Evolutionary conservation across 1,139 yeast genomes (phyloP), one percentile per base, ranked within the genome.

Genomic region (Lodderomyces pseudojiufengensis): DNA sequence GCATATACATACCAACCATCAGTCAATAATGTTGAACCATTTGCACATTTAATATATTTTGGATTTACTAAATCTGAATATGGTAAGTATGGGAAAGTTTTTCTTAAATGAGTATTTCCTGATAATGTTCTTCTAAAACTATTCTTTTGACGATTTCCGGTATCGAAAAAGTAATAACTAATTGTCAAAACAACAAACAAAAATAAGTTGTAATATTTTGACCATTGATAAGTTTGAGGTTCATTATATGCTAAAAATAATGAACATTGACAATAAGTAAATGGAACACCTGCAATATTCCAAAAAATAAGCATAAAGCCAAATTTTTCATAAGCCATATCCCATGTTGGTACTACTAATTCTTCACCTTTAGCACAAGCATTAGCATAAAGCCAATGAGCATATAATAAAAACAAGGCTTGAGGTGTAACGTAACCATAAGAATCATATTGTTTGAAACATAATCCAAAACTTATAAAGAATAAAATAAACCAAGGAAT

Each of bases 231-330:
- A 55, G 84, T 95, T 24, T 67, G 50, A 32, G 97, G 97, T 42
- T 85, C 76, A 61, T 85, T 95, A 65, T 79, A 80, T 47, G 80
- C 80, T 53, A 92, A 63, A 68, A 66, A 92, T 50, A 92, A 71
- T 9, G 95, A 85, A 61, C 95, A 84, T 59, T 88, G 96, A 63
- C 96, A 87, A 69, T 92, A 92, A 33, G 97, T 92, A 78, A 81
- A 92, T 36, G 98, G 98, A 28, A 92, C 98, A 51, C 98, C 98
- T 26, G 97, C 96, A 61, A 92, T 87, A 67, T 92, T 92, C 98
- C 98, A 92, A 73, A 92, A 92, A 50, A 90, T 79, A 49, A 92
- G 78, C 97, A 92, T 88, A 70, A 94, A 92, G 9, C 98, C 98
- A 52, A 92, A 92, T 65, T 94, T 92, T 61, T 92, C 98, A 61